Percentiles rank a stretch among this genome's conserved stretches.
These are phyloP conservation scores for Candolleomyces efflorescens DNA, from an alignment of 768 basidiomycete genomes.

Conservation along the genomic window DNA sequence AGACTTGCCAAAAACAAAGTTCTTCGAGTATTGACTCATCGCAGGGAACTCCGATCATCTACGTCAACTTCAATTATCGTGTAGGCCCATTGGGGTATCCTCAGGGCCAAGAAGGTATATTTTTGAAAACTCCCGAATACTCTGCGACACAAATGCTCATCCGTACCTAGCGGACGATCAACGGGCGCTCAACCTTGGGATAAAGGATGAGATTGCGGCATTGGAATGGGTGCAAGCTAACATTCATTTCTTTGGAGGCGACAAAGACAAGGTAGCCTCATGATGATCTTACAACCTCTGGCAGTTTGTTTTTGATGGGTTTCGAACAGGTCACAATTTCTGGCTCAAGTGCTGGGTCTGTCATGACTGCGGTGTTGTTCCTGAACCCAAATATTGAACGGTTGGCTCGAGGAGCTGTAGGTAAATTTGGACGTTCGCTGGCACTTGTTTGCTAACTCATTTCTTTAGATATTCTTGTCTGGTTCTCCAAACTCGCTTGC, in stretches of 20 bases:
- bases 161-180: conserved; percentile 23
- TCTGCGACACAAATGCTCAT: too few relatives aligned
- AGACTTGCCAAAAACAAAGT: too few relatives aligned
- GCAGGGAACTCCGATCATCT: conserved; percentile 41
- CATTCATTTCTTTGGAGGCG: conserved; percentile 57
- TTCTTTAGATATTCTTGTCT: conserved; percentile 36
- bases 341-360: conserved; percentile 55
- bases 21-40: background rate
- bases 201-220: conserved; percentile 43
- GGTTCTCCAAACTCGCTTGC: conserved; percentile 33
- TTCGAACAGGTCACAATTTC: conserved; percentile 43
- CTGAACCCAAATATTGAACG: conserved; percentile 28
- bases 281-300: too few relatives aligned
- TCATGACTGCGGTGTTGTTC: conserved; percentile 34
- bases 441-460: background rate
- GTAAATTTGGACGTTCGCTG: background rate
- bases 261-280: conserved; percentile 25
- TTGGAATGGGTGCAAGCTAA: conserved; percentile 57
- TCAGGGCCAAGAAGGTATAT: conserved; percentile 30
- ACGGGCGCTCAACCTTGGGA: conserved; percentile 40
- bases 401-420: conserved; percentile 30
- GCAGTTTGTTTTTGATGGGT: background rate
- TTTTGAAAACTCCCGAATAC: background rate
- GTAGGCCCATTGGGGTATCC: conserved; percentile 46
- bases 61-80: conserved; percentile 37